Conservation (phyloP, 108 stramenopile genomes). For the Pseudonitzschia pungens region DNA sequence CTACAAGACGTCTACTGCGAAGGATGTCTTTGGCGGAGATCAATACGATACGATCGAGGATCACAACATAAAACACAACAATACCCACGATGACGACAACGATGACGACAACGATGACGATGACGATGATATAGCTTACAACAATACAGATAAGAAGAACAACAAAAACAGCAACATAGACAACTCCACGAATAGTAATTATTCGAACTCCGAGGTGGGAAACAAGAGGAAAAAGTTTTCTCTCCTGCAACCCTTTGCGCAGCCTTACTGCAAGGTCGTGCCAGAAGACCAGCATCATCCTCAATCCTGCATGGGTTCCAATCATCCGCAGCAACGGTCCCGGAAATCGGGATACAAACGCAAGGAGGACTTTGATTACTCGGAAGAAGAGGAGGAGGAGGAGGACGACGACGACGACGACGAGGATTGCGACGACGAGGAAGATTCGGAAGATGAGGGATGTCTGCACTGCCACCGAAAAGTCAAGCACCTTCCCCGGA, state of each 20-base stretch:
- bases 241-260: constrained; percentile 4
- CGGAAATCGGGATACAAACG: background rate
- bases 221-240: constrained; percentile 1
- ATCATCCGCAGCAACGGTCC: background rate
- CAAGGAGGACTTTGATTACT: background rate
- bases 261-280: constrained; percentile 14
- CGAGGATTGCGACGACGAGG: constrained; percentile 13
- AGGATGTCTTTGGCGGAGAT: constrained; percentile 3
- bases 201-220: background rate
- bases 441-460: constrained; percentile 28
- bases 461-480: constrained; percentile 40
- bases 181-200: background rate
- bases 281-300: constrained; percentile 14
- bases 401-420: constrained; percentile 19
- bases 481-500: constrained; percentile 8
- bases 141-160: too few relatives aligned
- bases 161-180: background rate
- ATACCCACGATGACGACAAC: background rate
- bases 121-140: too few relatives aligned
- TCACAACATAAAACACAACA: background rate
- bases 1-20: constrained; percentile 15
- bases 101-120: constrained; percentile 1
- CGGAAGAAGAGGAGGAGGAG: constrained; percentile 4
- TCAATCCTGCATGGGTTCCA: background rate
- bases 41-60: background rate